Conservation (phyloP, 148 eudicot species). For the Linanthus parryae region DNA sequence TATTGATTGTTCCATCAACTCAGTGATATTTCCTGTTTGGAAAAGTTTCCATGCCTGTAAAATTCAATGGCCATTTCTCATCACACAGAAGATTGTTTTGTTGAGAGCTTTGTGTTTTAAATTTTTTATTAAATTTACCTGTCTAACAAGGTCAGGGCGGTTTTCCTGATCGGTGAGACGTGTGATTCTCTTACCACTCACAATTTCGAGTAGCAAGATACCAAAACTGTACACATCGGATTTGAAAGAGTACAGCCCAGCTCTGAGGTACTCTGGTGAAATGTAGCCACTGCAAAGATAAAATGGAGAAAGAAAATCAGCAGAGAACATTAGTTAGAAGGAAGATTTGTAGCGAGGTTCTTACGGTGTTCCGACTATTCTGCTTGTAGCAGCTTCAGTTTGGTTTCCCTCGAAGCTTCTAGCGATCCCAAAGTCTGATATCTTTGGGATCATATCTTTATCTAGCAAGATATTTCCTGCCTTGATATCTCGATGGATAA, state of each 20-base stretch:
- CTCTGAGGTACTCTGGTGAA: not conserved
- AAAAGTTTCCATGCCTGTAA: not conserved
- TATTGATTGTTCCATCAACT: not conserved
- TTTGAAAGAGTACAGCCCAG: not conserved
- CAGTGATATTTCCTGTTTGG: not conserved
- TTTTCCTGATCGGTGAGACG: not conserved
- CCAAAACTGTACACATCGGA: not conserved
- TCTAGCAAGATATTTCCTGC: slow-evolving; percentile 19
- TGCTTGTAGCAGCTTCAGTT: slow-evolving; percentile 10
- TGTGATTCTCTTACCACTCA: not conserved
- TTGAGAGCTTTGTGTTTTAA: not conserved
- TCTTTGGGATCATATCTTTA: slow-evolving; percentile 17
- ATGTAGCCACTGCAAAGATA: not conserved
- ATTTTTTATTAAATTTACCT: not conserved
- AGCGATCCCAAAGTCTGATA: slow-evolving; percentile 22
- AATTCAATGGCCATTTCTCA: no score
- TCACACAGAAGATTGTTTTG: not conserved
- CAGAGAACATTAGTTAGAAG: no score
- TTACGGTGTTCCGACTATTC: slow-evolving; percentile 21
- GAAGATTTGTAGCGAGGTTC: not conserved
- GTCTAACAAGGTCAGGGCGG: not conserved
- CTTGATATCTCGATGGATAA: slow-evolving; percentile 23
- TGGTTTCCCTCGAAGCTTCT: slow-evolving; percentile 15
- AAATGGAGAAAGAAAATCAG: no score
- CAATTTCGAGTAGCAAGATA: not conserved